Conservation (phyloP, 345 rosid species). For the Aurinia saxatilis region DNA sequence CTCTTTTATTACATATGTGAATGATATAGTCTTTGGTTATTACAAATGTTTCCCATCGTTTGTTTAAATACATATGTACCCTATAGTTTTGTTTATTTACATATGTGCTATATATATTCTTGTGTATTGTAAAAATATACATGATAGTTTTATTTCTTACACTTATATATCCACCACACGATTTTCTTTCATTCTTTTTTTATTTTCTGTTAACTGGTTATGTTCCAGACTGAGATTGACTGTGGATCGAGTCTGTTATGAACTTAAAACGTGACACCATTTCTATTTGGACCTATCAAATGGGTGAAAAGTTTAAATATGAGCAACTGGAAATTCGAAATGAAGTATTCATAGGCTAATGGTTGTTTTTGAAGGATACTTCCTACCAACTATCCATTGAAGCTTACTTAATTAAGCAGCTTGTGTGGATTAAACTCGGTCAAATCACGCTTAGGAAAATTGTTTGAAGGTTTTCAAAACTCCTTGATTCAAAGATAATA, state of each 20-base stretch:
- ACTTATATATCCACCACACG: no score
- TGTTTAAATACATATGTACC: not conserved
- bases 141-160: not conserved
- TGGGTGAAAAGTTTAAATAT: no score
- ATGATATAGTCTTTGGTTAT: not conserved
- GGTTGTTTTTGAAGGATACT: no score
- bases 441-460: not conserved
- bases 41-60: not conserved
- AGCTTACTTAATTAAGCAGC: not conserved
- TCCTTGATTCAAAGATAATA: no score
- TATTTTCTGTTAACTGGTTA: no score
- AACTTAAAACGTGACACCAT: no score
- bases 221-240: no score
- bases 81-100: not conserved
- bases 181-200: not conserved
- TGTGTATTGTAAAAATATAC: not conserved
- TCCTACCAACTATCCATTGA: no score
- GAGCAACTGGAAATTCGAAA: no score
- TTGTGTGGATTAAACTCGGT: not conserved
- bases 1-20: not conserved
- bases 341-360: no score
- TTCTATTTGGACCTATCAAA: no score
- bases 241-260: no score
- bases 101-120: not conserved
- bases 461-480: not conserved